Percentiles rank a stretch among this genome's conserved stretches.
These are phyloP conservation scores for Arxiozyma slooffiae DNA, from an alignment of 1,139 yeast genomes.

Conservation along the genomic window DNA sequence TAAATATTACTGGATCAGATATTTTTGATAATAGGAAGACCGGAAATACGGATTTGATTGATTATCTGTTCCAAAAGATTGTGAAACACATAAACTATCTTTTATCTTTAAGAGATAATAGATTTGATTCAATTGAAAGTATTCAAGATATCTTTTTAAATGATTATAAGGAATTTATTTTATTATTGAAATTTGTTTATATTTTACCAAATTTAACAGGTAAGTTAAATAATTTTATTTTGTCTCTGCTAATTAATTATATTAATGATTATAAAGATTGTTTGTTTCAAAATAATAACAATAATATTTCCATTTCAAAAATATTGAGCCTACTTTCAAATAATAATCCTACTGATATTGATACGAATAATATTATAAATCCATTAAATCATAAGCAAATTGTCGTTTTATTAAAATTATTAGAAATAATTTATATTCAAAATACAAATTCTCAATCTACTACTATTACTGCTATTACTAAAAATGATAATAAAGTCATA, in stretches of 20 bases:
- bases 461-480: neutral
- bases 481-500: neutral
- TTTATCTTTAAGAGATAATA: neutral
- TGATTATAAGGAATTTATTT: neutral
- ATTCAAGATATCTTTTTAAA: neutral
- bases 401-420: neutral
- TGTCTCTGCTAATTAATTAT: neutral
- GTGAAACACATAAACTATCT: neutral
- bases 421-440: conserved; percentile 1
- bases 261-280: neutral
- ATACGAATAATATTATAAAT: neutral
- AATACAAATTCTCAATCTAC: neutral
- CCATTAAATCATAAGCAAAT: neutral
- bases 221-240: neutral
- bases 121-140: neutral
- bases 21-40: neutral
- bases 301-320: neutral
- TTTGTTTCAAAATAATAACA: neutral
- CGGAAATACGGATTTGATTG: neutral
- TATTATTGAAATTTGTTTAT: neutral
- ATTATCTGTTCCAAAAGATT: neutral
- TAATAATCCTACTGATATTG: neutral
- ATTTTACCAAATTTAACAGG: neutral
- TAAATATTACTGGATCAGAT: neutral
- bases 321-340: neutral